Percentiles rank a stretch among this genome's conserved stretches.
Evolutionary conservation across 2,329 filamentous ascomycete genomes (phyloP).

Genomic region (Xylaria sp.): DNA sequence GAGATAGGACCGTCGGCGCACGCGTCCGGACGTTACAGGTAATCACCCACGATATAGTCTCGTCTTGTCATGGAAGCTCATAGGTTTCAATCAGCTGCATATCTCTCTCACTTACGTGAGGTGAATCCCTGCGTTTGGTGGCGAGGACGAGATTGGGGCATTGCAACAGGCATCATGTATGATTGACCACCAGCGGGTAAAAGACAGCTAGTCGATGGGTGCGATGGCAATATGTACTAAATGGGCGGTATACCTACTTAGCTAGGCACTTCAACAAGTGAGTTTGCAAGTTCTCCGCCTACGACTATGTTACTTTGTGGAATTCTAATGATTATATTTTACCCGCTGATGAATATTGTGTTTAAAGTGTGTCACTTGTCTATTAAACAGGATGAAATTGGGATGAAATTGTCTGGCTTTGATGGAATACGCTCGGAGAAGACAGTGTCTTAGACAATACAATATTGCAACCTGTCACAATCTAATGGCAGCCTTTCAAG

Average conservation of each 20-base stretch:
- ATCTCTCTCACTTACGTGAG: slow-evolving; percentile 24
- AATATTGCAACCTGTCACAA: neutral
- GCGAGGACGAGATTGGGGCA: slow-evolving; percentile 16
- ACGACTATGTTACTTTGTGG: neutral
- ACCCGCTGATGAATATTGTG: neutral
- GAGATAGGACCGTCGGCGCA: slow-evolving; percentile 8
- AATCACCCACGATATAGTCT: slow-evolving; percentile 45
- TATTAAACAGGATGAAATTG: neutral
- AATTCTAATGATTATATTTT: neutral
- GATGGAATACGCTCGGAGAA: too few relatives aligned
- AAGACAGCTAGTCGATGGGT: neutral
- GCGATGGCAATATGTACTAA: slow-evolving; percentile 8
- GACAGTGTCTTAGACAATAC: neutral
- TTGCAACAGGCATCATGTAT: slow-evolving; percentile 1
- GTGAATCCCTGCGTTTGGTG: slow-evolving; percentile 15
- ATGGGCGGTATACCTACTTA: slow-evolving; percentile 5
- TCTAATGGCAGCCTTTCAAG: neutral
- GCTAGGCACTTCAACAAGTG: neutral
- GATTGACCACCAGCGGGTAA: neutral
- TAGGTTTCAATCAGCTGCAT: slow-evolving; percentile 38
- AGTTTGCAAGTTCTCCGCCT: neutral
- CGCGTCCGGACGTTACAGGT: slow-evolving; percentile 41
- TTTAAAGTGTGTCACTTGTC: neutral
- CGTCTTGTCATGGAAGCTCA: slow-evolving; percentile 44
- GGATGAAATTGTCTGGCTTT: too few relatives aligned